phyloP scores from a whole-genome alignment of 768 basidiomycete genomes.

The Termitomyces sp. region DNA sequence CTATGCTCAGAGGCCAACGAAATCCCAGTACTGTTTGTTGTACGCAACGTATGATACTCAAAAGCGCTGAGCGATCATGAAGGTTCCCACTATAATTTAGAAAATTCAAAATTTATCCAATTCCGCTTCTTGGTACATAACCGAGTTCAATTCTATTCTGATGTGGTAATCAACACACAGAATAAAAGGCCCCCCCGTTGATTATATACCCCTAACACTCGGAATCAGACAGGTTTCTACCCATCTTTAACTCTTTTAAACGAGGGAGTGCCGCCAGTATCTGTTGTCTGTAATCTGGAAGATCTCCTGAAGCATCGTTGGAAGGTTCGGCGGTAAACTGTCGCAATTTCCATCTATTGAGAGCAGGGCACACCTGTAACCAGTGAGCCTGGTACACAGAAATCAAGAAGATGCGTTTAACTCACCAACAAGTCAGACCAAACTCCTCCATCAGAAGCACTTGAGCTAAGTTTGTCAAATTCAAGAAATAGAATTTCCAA shows the following conservation, averaged over 20 bases:
- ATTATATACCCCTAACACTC: not conserved
- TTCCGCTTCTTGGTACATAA: not conserved
- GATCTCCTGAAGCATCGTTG: not conserved
- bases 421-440: not conserved
- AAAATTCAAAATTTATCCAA: no score
- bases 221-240: not conserved
- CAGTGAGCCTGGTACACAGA: not conserved
- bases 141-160: not conserved
- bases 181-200: not conserved
- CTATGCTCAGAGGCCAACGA: no score
- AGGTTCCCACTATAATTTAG: no score
- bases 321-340: slow-evolving; percentile 1
- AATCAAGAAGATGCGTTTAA: not conserved
- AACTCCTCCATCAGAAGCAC: not conserved
- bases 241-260: not conserved
- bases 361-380: not conserved
- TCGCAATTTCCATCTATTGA: slow-evolving; percentile 2
- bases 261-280: not conserved
- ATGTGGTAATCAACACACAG: not conserved
- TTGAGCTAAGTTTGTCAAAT: slow-evolving; percentile 1
- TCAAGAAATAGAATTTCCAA: not conserved
- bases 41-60: no score
- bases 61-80: no score
- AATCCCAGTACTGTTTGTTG: no score
- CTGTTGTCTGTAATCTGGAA: not conserved